Conservation (phyloP, 768 basidiomycete genomes). For the Butyriboletus loyo region DNA sequence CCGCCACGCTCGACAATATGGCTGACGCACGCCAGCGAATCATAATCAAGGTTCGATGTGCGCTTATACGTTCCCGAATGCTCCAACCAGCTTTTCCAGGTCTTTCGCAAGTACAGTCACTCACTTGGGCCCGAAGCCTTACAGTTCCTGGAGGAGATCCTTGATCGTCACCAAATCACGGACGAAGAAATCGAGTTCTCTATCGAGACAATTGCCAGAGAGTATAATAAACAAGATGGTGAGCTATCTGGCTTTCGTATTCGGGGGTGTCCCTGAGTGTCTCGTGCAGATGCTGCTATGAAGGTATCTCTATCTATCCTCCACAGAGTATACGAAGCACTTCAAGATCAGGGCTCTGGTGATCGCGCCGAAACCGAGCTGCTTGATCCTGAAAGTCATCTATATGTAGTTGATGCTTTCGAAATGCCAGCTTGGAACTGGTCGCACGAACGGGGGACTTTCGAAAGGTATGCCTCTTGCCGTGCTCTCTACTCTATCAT, state of each 20-base stretch:
- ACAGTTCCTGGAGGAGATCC: slow-evolving; percentile 65
- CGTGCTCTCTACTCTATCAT: not conserved
- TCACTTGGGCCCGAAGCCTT: slow-evolving; percentile 80
- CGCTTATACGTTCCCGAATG: not conserved
- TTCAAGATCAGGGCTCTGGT: slow-evolving; percentile 61
- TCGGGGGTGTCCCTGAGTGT: not conserved
- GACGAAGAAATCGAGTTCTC: slow-evolving; percentile 71
- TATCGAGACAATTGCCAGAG: slow-evolving; percentile 76
- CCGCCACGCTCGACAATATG: slow-evolving; percentile 25
- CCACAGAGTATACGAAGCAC: slow-evolving; percentile 66
- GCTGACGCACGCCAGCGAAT: slow-evolving; percentile 37
- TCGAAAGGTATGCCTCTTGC: slow-evolving; percentile 65
- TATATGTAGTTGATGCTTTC: slow-evolving; percentile 85
- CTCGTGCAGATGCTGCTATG: slow-evolving; percentile 68
- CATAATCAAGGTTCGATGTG: slow-evolving; percentile 41
- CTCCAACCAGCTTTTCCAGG: slow-evolving; percentile 38
- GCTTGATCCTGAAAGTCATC: slow-evolving; percentile 76
- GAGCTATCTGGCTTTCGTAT: slow-evolving; percentile 10
- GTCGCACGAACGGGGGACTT: slow-evolving; percentile 81
- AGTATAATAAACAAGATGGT: slow-evolving; percentile 91
- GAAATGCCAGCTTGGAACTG: slow-evolving; percentile 96
- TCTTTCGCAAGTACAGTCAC: slow-evolving; percentile 86
- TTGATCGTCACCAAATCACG: slow-evolving; percentile 67
- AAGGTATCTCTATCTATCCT: slow-evolving; percentile 71
- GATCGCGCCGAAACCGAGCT: slow-evolving; percentile 51